Conservation (phyloP, 179 eudicot genomes). For the Heliamphora pulchella region DNA sequence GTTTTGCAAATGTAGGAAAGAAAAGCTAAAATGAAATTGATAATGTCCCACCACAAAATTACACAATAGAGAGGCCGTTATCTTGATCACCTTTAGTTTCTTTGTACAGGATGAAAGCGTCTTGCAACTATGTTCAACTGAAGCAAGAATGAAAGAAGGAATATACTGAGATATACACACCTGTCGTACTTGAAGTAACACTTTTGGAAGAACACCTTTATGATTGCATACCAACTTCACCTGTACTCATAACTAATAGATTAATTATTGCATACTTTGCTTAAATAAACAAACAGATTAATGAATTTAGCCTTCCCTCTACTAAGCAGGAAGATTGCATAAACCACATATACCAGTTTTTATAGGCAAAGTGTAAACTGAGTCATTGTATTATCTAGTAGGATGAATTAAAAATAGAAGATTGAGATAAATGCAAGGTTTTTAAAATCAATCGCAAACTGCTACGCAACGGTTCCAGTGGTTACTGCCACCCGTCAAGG, state of each 20-base stretch:
- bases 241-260: conserved; percentile 35
- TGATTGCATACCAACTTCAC: conserved; percentile 57
- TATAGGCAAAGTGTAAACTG: background rate
- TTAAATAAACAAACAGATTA: background rate
- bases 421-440: too few species aligned
- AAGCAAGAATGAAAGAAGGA: conserved; percentile 1
- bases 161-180: conserved; percentile 29
- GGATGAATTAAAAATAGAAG: background rate
- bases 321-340: background rate
- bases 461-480: too few species aligned
- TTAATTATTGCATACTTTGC: background rate
- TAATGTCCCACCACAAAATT: background rate
- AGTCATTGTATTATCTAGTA: background rate
- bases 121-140: background rate
- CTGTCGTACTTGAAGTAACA: conserved; percentile 71
- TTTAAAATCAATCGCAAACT: too few species aligned
- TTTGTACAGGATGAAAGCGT: background rate
- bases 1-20: background rate
- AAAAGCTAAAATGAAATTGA: background rate
- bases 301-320: background rate
- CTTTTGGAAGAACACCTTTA: conserved; percentile 88
- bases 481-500: too few species aligned
- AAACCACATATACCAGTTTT: background rate
- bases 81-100: background rate
- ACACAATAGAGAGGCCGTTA: background rate